phyloP scores from a whole-genome alignment of 768 basidiomycete species.

The Chalciporus sphaerocephalus region DNA sequence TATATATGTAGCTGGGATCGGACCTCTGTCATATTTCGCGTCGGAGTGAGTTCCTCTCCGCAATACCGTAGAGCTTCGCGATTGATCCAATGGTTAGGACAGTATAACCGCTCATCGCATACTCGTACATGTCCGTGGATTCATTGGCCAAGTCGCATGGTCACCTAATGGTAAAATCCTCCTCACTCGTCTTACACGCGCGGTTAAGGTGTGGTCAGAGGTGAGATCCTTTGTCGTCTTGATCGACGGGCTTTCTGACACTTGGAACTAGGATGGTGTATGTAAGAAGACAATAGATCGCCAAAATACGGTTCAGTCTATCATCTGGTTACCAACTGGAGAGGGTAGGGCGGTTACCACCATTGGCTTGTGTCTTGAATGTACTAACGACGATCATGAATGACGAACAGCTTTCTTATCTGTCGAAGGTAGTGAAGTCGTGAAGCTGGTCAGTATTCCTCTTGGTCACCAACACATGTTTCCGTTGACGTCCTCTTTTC shows the following conservation, averaged over 20 bases:
- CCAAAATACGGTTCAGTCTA: constrained; percentile 42
- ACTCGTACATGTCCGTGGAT: constrained; percentile 48
- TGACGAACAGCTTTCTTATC: constrained; percentile 43
- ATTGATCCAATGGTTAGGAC: constrained; percentile 31
- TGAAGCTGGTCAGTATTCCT: constrained; percentile 38
- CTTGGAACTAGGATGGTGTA: constrained; percentile 41
- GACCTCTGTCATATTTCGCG: constrained; percentile 47
- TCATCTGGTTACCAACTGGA: constrained; percentile 49
- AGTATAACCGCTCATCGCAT: constrained; percentile 42
- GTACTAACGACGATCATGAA: constrained; percentile 13
- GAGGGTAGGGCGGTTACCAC: constrained; percentile 33
- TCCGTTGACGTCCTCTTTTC: constrained; percentile 13
- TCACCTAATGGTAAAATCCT: constrained; percentile 44
- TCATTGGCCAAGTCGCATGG: constrained; percentile 55
- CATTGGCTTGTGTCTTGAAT: constrained; percentile 6
- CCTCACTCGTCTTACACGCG: constrained; percentile 46
- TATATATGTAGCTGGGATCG: constrained; percentile 42
- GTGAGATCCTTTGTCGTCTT: constrained; percentile 25
- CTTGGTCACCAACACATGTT: constrained; percentile 3
- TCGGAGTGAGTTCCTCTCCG: constrained; percentile 36
- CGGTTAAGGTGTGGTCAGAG: constrained; percentile 51
- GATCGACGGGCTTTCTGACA: constrained; percentile 5
- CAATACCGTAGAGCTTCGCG: constrained; percentile 9
- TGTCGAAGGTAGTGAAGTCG: constrained; percentile 45
- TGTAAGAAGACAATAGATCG: constrained; percentile 49